These are phyloP conservation scores for Spizellomyces sp. DNA, from an alignment of 192 early-diverging fungal genomes.

Conservation along the genomic window DNA sequence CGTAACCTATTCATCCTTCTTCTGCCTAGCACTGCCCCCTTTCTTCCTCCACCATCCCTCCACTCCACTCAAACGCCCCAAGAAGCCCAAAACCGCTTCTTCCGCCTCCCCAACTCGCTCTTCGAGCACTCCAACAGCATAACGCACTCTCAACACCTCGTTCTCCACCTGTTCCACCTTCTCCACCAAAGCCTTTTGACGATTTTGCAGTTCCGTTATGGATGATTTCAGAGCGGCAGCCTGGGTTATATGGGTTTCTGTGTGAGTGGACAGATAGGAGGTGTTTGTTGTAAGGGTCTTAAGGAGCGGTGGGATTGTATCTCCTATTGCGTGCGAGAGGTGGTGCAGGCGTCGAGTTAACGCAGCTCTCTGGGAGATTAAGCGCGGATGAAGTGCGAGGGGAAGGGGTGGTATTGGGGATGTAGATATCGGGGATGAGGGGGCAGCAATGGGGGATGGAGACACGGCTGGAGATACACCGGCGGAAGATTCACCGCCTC, in stretches of 20 bases:
- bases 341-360: conserved; percentile 16
- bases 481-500: no score
- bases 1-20: no score
- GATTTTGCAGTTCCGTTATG: neutral
- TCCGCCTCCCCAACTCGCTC: conserved; percentile 29
- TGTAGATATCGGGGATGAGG: no score
- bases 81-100: conserved; percentile 26
- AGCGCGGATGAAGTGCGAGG: neutral
- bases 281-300: neutral
- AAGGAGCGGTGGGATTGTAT: conserved; percentile 4
- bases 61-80: conserved; percentile 14
- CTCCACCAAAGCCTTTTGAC: neutral
- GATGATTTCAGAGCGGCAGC: neutral
- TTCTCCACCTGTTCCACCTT: conserved; percentile 24
- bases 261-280: neutral
- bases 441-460: no score
- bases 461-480: no score
- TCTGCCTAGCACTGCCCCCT: no score
- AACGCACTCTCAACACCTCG: conserved; percentile 15
- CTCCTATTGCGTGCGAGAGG: neutral
- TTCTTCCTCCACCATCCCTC: conserved; percentile 3
- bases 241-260: neutral
- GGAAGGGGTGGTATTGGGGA: no score
- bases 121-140: conserved; percentile 24
- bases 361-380: neutral